Conservation (phyloP, 495 filamentous ascomycete genomes). For the Trichoderma erinaceum region DNA sequence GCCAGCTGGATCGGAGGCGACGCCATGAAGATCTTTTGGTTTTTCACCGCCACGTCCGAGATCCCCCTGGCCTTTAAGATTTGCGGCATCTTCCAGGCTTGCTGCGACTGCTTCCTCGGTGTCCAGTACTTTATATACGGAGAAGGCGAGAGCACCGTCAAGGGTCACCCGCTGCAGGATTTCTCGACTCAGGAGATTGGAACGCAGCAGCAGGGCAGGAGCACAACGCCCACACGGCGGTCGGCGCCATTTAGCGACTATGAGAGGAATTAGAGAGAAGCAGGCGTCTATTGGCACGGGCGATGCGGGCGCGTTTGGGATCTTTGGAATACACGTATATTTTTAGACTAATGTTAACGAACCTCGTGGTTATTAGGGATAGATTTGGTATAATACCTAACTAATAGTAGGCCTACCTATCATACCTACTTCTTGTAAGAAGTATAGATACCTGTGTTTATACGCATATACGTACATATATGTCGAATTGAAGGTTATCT, state of each 20-base stretch:
- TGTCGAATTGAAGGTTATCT: no score
- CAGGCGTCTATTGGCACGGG: background rate
- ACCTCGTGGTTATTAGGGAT: background rate
- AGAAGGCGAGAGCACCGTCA: constrained; percentile 31
- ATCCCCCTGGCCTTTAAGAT: constrained; percentile 87
- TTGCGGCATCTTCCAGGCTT: constrained; percentile 86
- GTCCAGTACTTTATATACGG: constrained; percentile 83
- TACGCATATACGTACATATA: no score
- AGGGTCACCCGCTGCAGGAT: constrained; percentile 14
- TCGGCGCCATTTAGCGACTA: constrained; percentile 32
- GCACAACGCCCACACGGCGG: constrained; percentile 30
- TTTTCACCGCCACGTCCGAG: constrained; percentile 64
- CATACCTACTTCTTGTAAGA: no score
- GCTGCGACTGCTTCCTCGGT: constrained; percentile 77
- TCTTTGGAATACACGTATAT: background rate
- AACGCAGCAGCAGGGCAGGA: constrained; percentile 20
- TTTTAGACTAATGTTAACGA: constrained; percentile 3
- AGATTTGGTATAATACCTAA: background rate
- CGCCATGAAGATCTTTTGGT: constrained; percentile 92
- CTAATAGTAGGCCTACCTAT: background rate
- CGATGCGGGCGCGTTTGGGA: background rate
- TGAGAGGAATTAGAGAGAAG: background rate
- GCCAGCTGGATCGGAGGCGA: constrained; percentile 87
- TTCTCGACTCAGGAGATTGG: background rate
- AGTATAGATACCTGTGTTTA: no score